Evolutionary conservation across 441 rosid genomes (phyloP), one percentile per base, ranked within the genome.

Genomic region (Croton laevigatus): DNA sequence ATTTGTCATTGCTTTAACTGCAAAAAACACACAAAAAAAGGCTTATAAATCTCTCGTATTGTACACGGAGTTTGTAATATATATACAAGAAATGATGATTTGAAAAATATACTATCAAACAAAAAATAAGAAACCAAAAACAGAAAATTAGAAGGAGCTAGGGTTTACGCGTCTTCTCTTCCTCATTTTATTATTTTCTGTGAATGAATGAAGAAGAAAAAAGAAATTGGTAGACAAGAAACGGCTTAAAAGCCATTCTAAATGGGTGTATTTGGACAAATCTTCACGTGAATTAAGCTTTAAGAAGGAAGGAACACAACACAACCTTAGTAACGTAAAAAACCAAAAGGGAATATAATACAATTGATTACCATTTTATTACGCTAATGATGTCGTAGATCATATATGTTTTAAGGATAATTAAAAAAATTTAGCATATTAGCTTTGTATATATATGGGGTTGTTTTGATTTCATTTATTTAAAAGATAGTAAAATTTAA

Each of bases 251-350:
- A 48, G 72, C 14, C 0, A 65, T 8, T n/a, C 22, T 11, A 58
- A 17, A 20, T 4, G 34, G 4, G n/a, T n/a, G n/a, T 57, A 0
- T 68, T 44, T 67, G 4, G 52, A 60, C 63, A 66, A 13, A 34
- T 45, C 16, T 45, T 77, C 83, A 79, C 81, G 80, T 75, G 81
- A 78, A 75, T 53, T 70, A 48, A 58, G 81, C 79, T 53, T 61
- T 58, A 14, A 58, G 27, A 0, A 4, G 20, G 12, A 57, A 80
- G 72, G 46, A 62, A 27, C 32, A 27, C 45, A 69, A 64, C 76
- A 51, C 51, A 42, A 17, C 48, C 19, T 54, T 19, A 68, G 79
- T 71, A 79, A 79, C 86, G 83, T 77, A 74, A 73, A 58, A 54
- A 6, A 40, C 27, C 40, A n/a, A n/a, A n/a, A n/a, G n/a, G n/a